phyloP scores from a whole-genome alignment of 1,284 basidiomycete genomes.

The Trichosporon sp. region DNA sequence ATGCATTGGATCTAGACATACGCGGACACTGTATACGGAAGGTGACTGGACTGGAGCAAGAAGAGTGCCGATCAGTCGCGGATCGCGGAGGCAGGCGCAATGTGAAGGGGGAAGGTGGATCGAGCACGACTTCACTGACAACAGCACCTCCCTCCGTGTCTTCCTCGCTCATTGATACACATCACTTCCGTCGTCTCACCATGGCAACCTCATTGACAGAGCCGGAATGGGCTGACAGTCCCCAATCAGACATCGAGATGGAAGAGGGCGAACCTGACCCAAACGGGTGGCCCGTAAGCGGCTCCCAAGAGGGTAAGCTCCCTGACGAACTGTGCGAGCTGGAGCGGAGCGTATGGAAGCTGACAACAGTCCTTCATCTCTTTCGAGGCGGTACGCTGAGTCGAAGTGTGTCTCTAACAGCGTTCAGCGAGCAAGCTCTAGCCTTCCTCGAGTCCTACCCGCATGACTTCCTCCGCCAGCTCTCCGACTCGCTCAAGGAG shows the following conservation, averaged over 20 bases:
- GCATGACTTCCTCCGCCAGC: slow-evolving; percentile 18
- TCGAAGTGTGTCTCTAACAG: neutral
- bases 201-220: neutral
- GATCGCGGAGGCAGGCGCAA: neutral
- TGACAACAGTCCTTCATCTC: neutral
- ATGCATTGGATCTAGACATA: slow-evolving; percentile 1
- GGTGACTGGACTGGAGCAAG: neutral
- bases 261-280: neutral
- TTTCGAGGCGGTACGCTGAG: neutral
- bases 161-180: neutral
- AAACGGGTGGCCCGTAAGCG: neutral
- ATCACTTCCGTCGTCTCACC: neutral
- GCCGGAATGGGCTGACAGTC: no score
- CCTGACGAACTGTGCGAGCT: neutral
- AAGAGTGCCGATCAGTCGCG: neutral
- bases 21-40: neutral
- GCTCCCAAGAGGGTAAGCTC: neutral
- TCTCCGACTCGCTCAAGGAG: slow-evolving; percentile 6
- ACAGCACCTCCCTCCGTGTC: neutral
- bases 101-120: neutral
- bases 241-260: neutral
- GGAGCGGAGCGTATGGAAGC: neutral
- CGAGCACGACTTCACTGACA: neutral
- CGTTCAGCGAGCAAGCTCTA: slow-evolving; percentile 14
- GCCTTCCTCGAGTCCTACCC: slow-evolving; percentile 21